phyloP scores from a whole-genome alignment of 2,329 filamentous ascomycete genomes.

The Colletotrichum chrysophilum region DNA sequence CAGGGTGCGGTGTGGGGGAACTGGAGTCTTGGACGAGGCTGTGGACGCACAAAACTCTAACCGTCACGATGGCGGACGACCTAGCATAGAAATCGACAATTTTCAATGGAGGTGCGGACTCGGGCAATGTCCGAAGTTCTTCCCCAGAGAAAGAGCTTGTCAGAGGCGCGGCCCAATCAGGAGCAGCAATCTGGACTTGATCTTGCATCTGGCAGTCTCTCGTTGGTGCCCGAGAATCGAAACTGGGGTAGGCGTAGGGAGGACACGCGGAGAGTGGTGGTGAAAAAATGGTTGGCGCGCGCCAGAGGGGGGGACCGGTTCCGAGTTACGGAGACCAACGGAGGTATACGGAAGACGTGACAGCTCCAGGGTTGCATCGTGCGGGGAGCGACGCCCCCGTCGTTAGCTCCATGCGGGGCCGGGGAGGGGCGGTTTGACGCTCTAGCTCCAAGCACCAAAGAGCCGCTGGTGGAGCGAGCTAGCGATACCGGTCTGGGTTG shows the following conservation, averaged over 20 bases:
- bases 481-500: background rate
- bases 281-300: constrained; percentile 1
- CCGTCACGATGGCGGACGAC: background rate
- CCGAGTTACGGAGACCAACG: constrained; percentile 17
- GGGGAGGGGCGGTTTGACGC: background rate
- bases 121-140: constrained; percentile 16
- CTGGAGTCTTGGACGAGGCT: constrained; percentile 2
- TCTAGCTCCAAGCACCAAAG: background rate
- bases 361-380: constrained; percentile 12
- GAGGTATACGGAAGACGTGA: constrained; percentile 18
- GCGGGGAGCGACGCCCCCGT: constrained; percentile 13
- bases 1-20: background rate
- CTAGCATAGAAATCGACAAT: background rate
- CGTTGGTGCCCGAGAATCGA: constrained; percentile 16
- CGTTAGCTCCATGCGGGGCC: constrained; percentile 19
- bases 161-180: background rate
- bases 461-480: constrained; percentile 16
- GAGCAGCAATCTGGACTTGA: background rate
- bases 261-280: background rate
- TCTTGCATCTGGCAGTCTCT: constrained; percentile 12
- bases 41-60: constrained; percentile 15
- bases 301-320: background rate
- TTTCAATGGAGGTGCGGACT: background rate
- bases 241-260: background rate
- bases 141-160: background rate